These are phyloP conservation scores for Fusarium papillatum DNA, from an alignment of 2,329 filamentous ascomycete genomes.

Conservation along the genomic window DNA sequence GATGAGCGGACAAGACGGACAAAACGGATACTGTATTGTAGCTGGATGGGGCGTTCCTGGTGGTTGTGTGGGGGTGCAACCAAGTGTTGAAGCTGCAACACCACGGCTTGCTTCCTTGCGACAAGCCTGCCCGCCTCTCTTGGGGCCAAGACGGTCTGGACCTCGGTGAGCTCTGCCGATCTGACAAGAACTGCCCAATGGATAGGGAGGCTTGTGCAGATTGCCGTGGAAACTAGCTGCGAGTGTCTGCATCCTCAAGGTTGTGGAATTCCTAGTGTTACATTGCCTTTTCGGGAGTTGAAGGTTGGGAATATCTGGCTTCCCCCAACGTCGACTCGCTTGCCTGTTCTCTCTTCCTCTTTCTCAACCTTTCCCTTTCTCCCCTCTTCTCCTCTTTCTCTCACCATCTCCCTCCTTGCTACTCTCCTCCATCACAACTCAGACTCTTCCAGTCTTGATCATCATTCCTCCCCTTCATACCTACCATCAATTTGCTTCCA, in stretches of 20 bases:
- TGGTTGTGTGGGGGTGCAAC: conserved; percentile 30
- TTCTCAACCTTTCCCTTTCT: conserved; percentile 4
- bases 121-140: conserved; percentile 21
- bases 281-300: background rate
- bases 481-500: background rate
- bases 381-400: background rate
- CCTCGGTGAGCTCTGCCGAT: conserved; percentile 40
- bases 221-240: conserved; percentile 1
- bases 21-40: conserved; percentile 9
- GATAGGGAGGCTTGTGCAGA: conserved; percentile 2
- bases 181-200: conserved; percentile 33
- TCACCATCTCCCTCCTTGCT: background rate
- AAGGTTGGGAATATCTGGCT: conserved; percentile 5
- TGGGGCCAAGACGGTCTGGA: conserved; percentile 40
- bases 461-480: background rate
- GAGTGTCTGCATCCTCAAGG: conserved; percentile 17
- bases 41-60: conserved; percentile 27
- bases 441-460: conserved; percentile 4
- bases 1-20: background rate
- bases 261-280: background rate
- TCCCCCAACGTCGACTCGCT: background rate
- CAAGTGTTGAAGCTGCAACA: background rate
- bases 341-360: background rate
- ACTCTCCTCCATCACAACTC: conserved; percentile 1
- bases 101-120: conserved; percentile 17